Conservation (phyloP, 2,329 filamentous ascomycete species). For the Nigrospora osmanthi region DNA sequence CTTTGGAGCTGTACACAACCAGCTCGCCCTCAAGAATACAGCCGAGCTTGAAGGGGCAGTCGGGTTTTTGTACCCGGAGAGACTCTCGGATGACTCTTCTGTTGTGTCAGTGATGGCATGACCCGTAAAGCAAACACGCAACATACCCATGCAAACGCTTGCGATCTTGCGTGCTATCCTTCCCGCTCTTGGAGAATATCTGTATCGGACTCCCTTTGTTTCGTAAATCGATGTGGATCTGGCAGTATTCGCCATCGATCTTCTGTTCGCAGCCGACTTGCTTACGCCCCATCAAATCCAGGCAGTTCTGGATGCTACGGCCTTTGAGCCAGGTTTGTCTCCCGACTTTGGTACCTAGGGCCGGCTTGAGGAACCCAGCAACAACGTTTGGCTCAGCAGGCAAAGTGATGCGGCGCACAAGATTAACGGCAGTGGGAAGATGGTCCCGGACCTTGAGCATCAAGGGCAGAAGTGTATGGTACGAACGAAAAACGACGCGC, state of each 20-base stretch:
- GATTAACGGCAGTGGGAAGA: slow-evolving; percentile 50
- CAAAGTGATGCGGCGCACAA: slow-evolving; percentile 34
- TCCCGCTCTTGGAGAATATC: slow-evolving; percentile 89
- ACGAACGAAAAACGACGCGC: slow-evolving; percentile 44
- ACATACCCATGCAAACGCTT: slow-evolving; percentile 30
- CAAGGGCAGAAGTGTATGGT: slow-evolving; percentile 63
- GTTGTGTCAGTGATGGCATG: background rate
- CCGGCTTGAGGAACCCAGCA: slow-evolving; percentile 35
- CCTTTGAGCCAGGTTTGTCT: slow-evolving; percentile 58
- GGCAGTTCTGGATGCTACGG: slow-evolving; percentile 66
- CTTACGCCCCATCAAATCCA: slow-evolving; percentile 51
- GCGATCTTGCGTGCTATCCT: slow-evolving; percentile 74
- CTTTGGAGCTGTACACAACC: slow-evolving; percentile 64
- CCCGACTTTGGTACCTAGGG: slow-evolving; percentile 55
- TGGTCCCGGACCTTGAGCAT: slow-evolving; percentile 64
- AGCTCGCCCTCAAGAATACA: slow-evolving; percentile 84
- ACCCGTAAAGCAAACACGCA: too few relatives aligned
- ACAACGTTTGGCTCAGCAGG: slow-evolving; percentile 14
- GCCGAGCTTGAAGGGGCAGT: slow-evolving; percentile 50
- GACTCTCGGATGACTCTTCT: slow-evolving; percentile 52
- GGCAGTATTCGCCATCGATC: slow-evolving; percentile 84
- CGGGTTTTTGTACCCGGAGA: slow-evolving; percentile 49
- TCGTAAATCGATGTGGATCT: slow-evolving; percentile 70
- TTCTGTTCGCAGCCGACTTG: slow-evolving; percentile 73
- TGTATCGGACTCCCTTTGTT: slow-evolving; percentile 50